Percentiles rank a stretch among this genome's conserved stretches.
Evolutionary conservation across 306 rosid species (phyloP).

Genomic region (Rosa multiflora): DNA sequence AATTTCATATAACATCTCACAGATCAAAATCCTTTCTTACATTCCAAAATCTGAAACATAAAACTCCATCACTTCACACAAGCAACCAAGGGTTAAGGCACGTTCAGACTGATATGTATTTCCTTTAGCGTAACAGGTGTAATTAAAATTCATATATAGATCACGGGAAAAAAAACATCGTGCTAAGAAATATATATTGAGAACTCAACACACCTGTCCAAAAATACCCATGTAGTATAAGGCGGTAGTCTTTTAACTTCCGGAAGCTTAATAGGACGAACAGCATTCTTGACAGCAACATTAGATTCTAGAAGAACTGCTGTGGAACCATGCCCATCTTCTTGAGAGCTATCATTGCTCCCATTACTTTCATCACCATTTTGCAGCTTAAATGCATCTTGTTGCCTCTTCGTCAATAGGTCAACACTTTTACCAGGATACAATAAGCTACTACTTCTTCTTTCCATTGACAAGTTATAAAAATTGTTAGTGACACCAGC

Average conservation of each 20-base stretch:
- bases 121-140: not conserved
- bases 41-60: conserved; percentile 1
- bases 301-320: conserved; percentile 96
- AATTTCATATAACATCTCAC: not conserved
- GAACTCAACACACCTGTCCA: conserved; percentile 72
- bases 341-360: conserved; percentile 60
- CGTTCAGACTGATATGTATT: not conserved
- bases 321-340: conserved; percentile 69
- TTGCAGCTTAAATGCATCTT: conserved; percentile 84
- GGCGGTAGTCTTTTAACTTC: conserved; percentile 88
- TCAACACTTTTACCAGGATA: conserved; percentile 48
- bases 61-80: not conserved
- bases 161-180: not conserved
- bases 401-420: conserved; percentile 74
- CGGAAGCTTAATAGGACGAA: conserved; percentile 83
- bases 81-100: not conserved
- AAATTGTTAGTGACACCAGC: conserved; percentile 55
- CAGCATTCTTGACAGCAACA: conserved; percentile 87
- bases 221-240: conserved; percentile 96
- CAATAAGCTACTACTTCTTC: conserved; percentile 33
- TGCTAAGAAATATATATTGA: conserved; percentile 19
- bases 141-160: not conserved
- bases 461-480: conserved; percentile 55
- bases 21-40: not conserved
- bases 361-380: conserved; percentile 66